These are phyloP conservation scores for Pyricularia pennisetigena DNA, from an alignment of 2,329 filamentous ascomycete genomes.

Conservation along the genomic window DNA sequence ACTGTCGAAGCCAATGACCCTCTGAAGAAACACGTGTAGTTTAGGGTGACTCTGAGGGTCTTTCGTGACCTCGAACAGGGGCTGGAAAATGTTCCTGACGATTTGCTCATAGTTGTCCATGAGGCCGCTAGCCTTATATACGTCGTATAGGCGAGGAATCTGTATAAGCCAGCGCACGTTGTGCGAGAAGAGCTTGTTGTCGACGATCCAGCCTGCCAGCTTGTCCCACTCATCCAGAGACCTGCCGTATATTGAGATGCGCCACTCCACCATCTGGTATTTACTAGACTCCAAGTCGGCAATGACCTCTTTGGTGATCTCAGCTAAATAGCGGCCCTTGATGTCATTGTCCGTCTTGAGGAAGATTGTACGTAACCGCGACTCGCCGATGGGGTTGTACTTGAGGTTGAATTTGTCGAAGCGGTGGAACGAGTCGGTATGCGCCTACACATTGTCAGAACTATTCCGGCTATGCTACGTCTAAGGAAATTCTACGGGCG, in stretches of 20 bases:
- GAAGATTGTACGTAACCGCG: conserved; percentile 92
- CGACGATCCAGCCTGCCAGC: conserved; percentile 90
- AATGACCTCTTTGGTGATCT: conserved; percentile 97
- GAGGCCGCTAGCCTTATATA: conserved; percentile 82
- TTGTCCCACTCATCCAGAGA: conserved; percentile 95
- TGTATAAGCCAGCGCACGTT: conserved; percentile 98
- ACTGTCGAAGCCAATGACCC: conserved; percentile 94
- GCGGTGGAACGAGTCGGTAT: conserved; percentile 95
- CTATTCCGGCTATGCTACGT: not conserved
- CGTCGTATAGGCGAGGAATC: conserved; percentile 86
- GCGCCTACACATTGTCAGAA: conserved; percentile 51
- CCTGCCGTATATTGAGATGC: conserved; percentile 92
- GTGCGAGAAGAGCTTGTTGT: conserved; percentile 96
- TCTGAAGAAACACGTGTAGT: conserved; percentile 85
- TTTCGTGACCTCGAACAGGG: conserved; percentile 87
- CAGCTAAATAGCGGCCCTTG: conserved; percentile 86
- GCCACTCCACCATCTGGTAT: conserved; percentile 99
- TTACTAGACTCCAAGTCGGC: conserved; percentile 96
- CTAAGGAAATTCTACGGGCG: not conserved
- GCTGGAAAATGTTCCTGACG: conserved; percentile 83
- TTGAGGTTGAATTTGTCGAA: conserved; percentile 99
- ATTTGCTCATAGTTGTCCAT: conserved; percentile 89
- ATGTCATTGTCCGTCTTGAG: conserved; percentile 89
- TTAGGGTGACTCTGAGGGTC: conserved; percentile 83
- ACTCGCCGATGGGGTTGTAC: conserved; percentile 96